Conservation (phyloP, 495 filamentous ascomycete species). For the Neurospora africana region DNA sequence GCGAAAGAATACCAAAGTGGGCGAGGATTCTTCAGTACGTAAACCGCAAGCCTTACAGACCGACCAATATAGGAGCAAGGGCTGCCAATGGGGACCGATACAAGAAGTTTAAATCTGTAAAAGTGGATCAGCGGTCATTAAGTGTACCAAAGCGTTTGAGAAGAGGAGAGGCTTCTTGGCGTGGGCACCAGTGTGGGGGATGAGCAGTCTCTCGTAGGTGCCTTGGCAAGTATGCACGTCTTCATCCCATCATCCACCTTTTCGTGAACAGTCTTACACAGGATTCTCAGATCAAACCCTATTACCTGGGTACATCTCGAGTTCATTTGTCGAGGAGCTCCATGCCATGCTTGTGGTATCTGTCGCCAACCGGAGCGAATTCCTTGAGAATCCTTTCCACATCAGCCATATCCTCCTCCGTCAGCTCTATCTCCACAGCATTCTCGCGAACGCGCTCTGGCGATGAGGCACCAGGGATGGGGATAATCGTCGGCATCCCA, state of each 20-base stretch:
- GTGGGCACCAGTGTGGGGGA: neutral
- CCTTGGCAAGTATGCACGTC: neutral
- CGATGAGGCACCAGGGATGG: slow-evolving; percentile 64
- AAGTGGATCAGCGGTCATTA: neutral
- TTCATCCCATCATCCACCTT: neutral
- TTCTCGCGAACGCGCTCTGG: slow-evolving; percentile 42
- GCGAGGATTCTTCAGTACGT: neutral
- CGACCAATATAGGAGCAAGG: neutral
- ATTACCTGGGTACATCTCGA: neutral
- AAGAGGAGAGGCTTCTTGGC: neutral
- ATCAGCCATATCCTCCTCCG: slow-evolving; percentile 36
- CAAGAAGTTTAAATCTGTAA: neutral
- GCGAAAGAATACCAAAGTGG: neutral
- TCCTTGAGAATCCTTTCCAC: slow-evolving; percentile 34
- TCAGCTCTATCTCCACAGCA: slow-evolving; percentile 31
- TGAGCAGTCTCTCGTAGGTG: neutral
- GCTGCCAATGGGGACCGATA: neutral
- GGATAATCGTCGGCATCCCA: slow-evolving; percentile 62
- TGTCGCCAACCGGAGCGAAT: slow-evolving; percentile 28
- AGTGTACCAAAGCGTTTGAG: neutral
- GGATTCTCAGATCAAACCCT: neutral
- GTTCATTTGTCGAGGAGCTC: slow-evolving; percentile 6
- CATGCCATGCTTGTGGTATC: slow-evolving; percentile 26
- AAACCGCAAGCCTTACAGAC: too few species aligned
- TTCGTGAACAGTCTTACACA: neutral